Base-by-base conservation (phyloP, 1,284 basidiomycete genomes). In the Sparassis latifolia region DNA sequence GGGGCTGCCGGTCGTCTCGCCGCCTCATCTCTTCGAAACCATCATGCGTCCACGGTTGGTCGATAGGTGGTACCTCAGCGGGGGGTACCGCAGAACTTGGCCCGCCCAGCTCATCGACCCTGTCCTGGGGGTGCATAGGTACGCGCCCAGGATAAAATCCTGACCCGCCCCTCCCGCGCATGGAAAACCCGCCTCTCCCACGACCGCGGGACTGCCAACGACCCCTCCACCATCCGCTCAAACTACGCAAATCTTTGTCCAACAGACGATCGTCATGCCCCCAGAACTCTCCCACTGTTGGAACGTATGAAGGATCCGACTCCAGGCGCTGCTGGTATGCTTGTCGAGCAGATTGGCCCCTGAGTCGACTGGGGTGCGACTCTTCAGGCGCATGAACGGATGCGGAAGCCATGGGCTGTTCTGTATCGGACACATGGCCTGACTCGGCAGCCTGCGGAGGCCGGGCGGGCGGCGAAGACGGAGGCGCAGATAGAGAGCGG, bases 261-360 rank as follows among this genome's bases (percentile, higher is more conserved):
- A 85, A 69, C 55, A 86, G 70, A 45, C 92, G 83, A 65, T 94
- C 90, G 65, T 94, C 92, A 62, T 94, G 92, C 5, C 88, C 85
- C 91, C 90, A 95, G 62, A 94, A 95, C 55, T 86, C 84, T 53
- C 92, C 92, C 10, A 92, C 86, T 30, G 82, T 86, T 28, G 92
- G 92, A 32, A 90, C 86, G 62, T 84, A 91, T 1, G 89, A 88
- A 1, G 92, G 91, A 65, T 95, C 92, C 27, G 71, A 76, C 57
- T 87, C 85, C 29, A 92, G 72, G 33, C 84, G 80, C 53, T 87
- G 77, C 58, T 88, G 84, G 65, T 91, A 91, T 29, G 80, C 84
- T 61, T 89, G 85, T 42, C 85, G 82, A 39, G 80, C 84, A 29
- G 78, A 76, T 54, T 83, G 81, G 31, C 78, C 79, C 10, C 70